Base-by-base conservation (phyloP, 2,329 filamentous ascomycete genomes). In the Periconia digitata region DNA sequence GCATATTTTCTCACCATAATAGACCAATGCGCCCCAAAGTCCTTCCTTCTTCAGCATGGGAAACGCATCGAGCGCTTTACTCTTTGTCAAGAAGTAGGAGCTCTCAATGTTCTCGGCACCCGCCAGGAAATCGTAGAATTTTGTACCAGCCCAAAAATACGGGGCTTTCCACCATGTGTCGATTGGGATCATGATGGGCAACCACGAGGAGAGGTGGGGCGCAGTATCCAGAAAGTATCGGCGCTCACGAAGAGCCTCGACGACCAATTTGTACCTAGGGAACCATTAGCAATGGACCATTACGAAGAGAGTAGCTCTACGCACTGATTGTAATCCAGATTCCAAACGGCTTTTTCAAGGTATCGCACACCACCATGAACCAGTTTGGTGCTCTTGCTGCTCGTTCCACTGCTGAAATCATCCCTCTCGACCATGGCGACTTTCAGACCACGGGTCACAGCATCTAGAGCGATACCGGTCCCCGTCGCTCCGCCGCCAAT, bases 71-170 rank as follows among this genome's bases (percentile, higher is more conserved):
- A 95, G 77, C 8, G 90, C 89, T 73, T 92, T 92, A 70, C 87
- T 92, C 71, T 86, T 86, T 20, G 89, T 92, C 64, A 95, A 75
- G 69, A 95, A 95, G 74, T 95, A 95, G 6, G 89, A 92, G 62
- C 84, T 90, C 72, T 95, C 90, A 63, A 95, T 92, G 46, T 90
- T 90, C 71, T 95, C 90, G 35, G 86, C 86, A 13, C 90, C 90
- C 60, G 90, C 90, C 56, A 95, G 79, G 60, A 91, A 83, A 72
- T 95, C 90, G 72, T 95, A 95, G 58, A 84, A 83, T 71, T 95
- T 95, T 51, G 85, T 88, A 43, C 86, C 86, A 34, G 79, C 82
- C 86, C 86, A 89, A 69, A 87, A 89, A 72, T 90, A 89, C 6
- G 89, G 89, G 15, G 85, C 85, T 74, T 92, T 86, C 85, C 87